Evolutionary conservation across 2,329 filamentous ascomycete genomes (phyloP).

Genomic region (Calonectria pauciramosa): DNA sequence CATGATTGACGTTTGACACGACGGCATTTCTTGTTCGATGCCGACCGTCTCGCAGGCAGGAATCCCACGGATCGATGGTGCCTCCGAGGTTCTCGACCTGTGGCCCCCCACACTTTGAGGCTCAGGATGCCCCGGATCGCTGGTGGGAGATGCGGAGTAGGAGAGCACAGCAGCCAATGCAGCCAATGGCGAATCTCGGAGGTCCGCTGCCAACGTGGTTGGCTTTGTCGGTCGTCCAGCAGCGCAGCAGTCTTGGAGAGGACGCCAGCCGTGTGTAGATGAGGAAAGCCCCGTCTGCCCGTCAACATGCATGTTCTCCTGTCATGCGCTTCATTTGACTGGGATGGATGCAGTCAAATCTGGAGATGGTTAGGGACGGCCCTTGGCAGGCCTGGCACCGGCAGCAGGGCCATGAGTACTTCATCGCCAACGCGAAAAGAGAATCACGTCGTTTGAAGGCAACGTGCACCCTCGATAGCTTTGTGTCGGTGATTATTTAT

Average conservation of each 20-base stretch:
- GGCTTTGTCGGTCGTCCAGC: slow-evolving; percentile 19
- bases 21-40: slow-evolving; percentile 18
- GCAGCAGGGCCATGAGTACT: slow-evolving; percentile 22
- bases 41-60: neutral
- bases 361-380: slow-evolving; percentile 39
- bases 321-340: slow-evolving; percentile 26
- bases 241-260: slow-evolving; percentile 21
- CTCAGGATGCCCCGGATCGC: slow-evolving; percentile 29
- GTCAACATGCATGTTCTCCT: slow-evolving; percentile 28
- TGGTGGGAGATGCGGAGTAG: slow-evolving; percentile 29
- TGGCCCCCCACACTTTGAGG: slow-evolving; percentile 26
- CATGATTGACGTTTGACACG: slow-evolving; percentile 30
- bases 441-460: slow-evolving; percentile 15
- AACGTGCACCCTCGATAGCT: slow-evolving; percentile 2
- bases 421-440: slow-evolving; percentile 24
- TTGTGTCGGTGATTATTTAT: slow-evolving; percentile 10
- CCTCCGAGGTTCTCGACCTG: slow-evolving; percentile 15
- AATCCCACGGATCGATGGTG: slow-evolving; percentile 13
- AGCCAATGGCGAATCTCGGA: slow-evolving; percentile 30
- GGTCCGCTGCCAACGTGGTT: slow-evolving; percentile 22
- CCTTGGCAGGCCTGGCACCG: slow-evolving; percentile 32
- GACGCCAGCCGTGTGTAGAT: slow-evolving; percentile 27
- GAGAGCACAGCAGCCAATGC: too few species aligned
- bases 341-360: slow-evolving; percentile 41
- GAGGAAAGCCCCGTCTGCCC: neutral